Base-by-base conservation (phyloP, 495 filamentous ascomycete species). In the Xeromyces bisporus region DNA sequence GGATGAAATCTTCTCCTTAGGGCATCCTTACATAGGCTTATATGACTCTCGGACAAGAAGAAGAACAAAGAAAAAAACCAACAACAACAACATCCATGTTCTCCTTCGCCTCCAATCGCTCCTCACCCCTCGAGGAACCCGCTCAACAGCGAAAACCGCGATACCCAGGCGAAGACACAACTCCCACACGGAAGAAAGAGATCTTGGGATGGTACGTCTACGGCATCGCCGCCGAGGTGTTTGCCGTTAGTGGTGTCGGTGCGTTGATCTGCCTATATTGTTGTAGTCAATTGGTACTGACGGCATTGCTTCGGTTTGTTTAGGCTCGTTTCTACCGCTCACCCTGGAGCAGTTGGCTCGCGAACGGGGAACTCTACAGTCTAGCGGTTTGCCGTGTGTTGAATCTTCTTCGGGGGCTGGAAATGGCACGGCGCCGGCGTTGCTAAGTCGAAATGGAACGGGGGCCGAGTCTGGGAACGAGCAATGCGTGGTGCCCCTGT, bases 181-280 rank as follows among this genome's bases (percentile, higher is more conserved):
- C 80, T 14, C 64, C 76, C 34, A 92, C 85, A 12, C 82, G 73
- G 48, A 56, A 50, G 35, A 78, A 77, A 39, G 85, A 93, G 59
- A 67, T 92, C 18, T 60, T 66, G 28, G 85, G 85, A 36, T 93
- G 84, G 80, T 93, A 91, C 51, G 71, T 76, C 20, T 92, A 93
- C 50, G 80, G 72, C 17, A 86, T 86, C 56, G 85, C 84, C 13
- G 80, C 83, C 10, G 85, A 93, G 48, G 81, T 89, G 23, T 93
- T 91, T 49, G 82, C 87, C 6, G 79, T 93, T 18, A 92, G 83
- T 45, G 84, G 84, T 59, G 58, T 74, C 51, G 66, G 46, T 51
- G 40, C 25, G 40, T 41, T 16, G 20, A 14, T 1, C n/a, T n/a
- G 13, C 29, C 5, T n/a, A 27, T 23, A 7, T 23, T 30, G 2